Conservation (phyloP, 108 stramenopile species). For the Cyclotella choctawhatcheeana region DNA sequence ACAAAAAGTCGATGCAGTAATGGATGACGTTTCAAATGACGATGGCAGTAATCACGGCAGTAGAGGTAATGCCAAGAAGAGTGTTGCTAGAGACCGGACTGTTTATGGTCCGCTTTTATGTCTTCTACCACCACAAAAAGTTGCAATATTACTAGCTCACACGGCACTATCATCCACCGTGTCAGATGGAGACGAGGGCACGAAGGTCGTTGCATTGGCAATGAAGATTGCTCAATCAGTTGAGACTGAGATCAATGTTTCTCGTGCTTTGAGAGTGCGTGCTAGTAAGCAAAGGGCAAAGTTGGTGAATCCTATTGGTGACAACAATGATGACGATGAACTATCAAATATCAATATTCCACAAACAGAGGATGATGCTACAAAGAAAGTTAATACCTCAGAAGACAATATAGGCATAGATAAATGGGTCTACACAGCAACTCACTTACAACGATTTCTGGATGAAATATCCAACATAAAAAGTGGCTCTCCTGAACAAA, state of each 20-base stretch:
- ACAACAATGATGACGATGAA: conserved; percentile 29
- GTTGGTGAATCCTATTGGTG: background rate
- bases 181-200: conserved; percentile 46
- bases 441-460: conserved; percentile 43
- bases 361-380: conserved; percentile 13
- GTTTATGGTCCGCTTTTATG: conserved; percentile 87
- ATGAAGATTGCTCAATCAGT: conserved; percentile 71
- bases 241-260: conserved; percentile 86
- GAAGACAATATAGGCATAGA: too few relatives aligned
- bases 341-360: conserved; percentile 21
- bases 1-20: background rate
- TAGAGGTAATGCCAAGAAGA: conserved; percentile 14
- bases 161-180: conserved; percentile 68
- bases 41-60: conserved; percentile 10
- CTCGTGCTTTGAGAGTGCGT: conserved; percentile 64
- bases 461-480: conserved; percentile 37
- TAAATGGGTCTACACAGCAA: conserved; percentile 48
- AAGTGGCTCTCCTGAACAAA: conserved; percentile 1
- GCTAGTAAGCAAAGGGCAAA: conserved; percentile 32
- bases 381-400: conserved; percentile 12
- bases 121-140: conserved; percentile 81
- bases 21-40: conserved; percentile 4
- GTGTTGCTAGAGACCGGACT: conserved; percentile 47
- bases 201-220: conserved; percentile 65
- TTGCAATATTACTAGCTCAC: conserved; percentile 90